Evolutionary conservation across 2,329 filamentous ascomycete genomes (phyloP), one percentile per base, ranked within the genome.

Genomic region (Xylariaceae sp.): DNA sequence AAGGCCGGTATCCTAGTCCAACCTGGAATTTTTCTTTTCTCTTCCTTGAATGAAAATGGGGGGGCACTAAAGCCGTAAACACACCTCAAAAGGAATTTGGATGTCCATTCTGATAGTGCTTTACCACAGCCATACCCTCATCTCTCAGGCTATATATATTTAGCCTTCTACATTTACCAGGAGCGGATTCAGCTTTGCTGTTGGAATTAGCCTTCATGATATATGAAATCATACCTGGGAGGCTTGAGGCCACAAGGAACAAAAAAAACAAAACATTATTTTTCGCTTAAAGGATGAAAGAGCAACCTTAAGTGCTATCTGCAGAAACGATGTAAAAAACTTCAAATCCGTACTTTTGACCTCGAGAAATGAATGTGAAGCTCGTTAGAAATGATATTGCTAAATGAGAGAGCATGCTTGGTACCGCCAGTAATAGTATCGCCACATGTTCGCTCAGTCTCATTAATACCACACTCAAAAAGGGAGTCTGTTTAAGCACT

Each of bases 121-220:
- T 19, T 46, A 4, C 6, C 35, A 51, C 42, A 43, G 30, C 19
- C 30, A 27, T 48, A 51, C 43, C 54, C 44, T 48, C 50, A 45
- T 57, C 50, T 31, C 41, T 46, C 31, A 27, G 31, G 19, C 19
- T 19, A 19, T 55, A 49, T 40, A 9, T 54, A 50, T 47, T 56
- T 51, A 47, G 30, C 39, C 32, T 39, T 12, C 30, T 53, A 9
- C 11, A 9, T 47, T 53, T 51, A 9, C 35, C 41, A 31, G 12
- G 43, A 51, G 51, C 42, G 30, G 6, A 42, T 44, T 41, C 9
- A 41, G 11, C n/a, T 50, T 48, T 50, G 26, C 30, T 43, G 30
- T 51, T 50, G 30, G 29, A 35, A 42, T 37, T 7, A 37, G 8
- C 8, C 3, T 37, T 37, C 35, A 37, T 37, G 5, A 37, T 42